These are phyloP conservation scores for Komagataella pastoris DNA, from an alignment of 805 yeast genomes.

Conservation along the genomic window DNA sequence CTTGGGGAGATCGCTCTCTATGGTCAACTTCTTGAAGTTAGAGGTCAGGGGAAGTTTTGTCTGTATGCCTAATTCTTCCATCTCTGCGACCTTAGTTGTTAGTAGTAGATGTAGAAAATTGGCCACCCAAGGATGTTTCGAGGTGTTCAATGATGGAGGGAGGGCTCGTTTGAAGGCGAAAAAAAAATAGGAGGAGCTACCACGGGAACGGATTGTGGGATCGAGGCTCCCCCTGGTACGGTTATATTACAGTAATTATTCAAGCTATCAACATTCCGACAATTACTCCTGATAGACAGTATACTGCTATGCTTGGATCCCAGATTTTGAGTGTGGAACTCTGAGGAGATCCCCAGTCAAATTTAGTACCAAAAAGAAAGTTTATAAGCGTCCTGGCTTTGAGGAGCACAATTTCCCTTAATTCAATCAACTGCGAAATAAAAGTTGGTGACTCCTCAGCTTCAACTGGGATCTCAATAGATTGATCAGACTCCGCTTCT, in stretches of 20 bases:
- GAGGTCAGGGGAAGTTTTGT: constrained; percentile 14
- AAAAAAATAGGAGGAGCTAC: background rate
- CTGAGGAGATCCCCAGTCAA: background rate
- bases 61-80: constrained; percentile 55
- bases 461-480: background rate
- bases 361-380: background rate
- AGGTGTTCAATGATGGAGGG: constrained; percentile 1
- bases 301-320: background rate
- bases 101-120: constrained; percentile 2
- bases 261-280: background rate
- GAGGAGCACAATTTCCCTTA: background rate
- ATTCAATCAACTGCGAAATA: too few species aligned
- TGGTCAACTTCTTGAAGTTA: background rate
- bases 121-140: constrained; percentile 5
- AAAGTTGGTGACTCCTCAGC: background rate
- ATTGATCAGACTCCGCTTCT: background rate
- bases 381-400: background rate
- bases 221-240: background rate
- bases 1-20: constrained; percentile 10
- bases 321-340: background rate
- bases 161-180: background rate
- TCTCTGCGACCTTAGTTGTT: constrained; percentile 8
- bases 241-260: background rate
- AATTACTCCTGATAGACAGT: background rate
- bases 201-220: background rate